phyloP scores from a whole-genome alignment of 2,329 filamentous ascomycete species.

The Alternaria novae-zelandiae region DNA sequence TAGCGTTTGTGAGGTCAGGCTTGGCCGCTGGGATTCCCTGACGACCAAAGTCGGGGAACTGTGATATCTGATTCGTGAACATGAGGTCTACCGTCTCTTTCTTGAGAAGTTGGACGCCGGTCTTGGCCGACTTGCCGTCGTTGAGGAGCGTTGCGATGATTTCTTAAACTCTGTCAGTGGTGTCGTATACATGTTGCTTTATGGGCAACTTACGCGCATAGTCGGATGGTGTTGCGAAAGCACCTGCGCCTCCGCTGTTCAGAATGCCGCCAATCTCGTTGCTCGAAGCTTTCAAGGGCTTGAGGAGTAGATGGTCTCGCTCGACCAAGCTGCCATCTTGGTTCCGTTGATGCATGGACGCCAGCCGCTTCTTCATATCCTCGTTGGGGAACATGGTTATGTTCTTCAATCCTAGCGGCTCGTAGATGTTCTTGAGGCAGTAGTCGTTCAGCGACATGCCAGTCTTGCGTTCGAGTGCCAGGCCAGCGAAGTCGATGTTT shows the following conservation, averaged over 20 bases:
- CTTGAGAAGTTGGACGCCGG: conserved; percentile 60
- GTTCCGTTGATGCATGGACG: conserved; percentile 61
- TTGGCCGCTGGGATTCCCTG: conserved; percentile 56
- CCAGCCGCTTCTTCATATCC: conserved; percentile 63
- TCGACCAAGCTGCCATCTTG: conserved; percentile 48
- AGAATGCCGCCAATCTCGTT: conserved; percentile 55
- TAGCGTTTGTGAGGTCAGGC: conserved; percentile 57
- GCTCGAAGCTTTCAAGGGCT: conserved; percentile 53
- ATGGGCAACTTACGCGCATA: conserved; percentile 58
- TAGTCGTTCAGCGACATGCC: conserved; percentile 54
- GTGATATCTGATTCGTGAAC: conserved; percentile 67
- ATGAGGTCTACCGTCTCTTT: conserved; percentile 66
- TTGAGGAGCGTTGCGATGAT: conserved; percentile 69
- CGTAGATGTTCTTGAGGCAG: conserved; percentile 53
- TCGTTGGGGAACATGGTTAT: conserved; percentile 63
- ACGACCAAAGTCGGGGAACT: conserved; percentile 59
- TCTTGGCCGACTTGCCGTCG: conserved; percentile 65
- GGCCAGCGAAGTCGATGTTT: conserved; percentile 56
- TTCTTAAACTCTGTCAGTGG: conserved; percentile 50
- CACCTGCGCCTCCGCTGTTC: conserved; percentile 66
- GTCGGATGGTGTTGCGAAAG: conserved; percentile 64
- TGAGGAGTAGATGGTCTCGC: conserved; percentile 60
- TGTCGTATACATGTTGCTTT: background rate
- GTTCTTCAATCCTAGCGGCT: conserved; percentile 54
- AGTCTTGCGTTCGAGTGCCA: conserved; percentile 52